These are phyloP conservation scores for Prunella vulgaris DNA, from an alignment of 257 asterid species.

Conservation along the genomic window DNA sequence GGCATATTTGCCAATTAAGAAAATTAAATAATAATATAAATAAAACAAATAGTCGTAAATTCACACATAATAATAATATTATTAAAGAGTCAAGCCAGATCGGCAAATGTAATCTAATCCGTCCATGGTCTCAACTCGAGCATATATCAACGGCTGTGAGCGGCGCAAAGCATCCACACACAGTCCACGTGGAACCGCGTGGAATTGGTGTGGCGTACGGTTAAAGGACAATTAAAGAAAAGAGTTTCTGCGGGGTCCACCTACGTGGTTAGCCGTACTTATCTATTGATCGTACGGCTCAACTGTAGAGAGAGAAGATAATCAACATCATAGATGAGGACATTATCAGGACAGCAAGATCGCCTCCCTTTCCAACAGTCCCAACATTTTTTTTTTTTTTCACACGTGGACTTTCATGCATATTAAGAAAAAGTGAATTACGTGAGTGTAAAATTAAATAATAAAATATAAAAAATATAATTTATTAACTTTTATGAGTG, in stretches of 20 bases:
- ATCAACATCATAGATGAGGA: background rate
- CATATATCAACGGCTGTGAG: background rate
- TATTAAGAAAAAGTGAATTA: no score
- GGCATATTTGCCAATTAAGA: background rate
- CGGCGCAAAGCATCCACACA: background rate
- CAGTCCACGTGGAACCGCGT: conserved; percentile 23
- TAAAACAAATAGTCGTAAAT: background rate
- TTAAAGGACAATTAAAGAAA: background rate
- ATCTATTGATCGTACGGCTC: conserved; percentile 24
- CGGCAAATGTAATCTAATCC: background rate
- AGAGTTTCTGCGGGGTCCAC: background rate
- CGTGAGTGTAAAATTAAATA: no score
- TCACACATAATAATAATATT: background rate
- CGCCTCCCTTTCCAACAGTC: background rate
- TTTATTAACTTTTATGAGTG: no score
- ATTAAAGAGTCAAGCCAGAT: background rate
- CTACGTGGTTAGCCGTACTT: conserved; percentile 17
- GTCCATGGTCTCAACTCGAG: background rate
- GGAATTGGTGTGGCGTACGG: conserved; percentile 30
- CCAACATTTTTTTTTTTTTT: background rate
- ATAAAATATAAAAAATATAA: no score
- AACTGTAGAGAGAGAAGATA: conserved; percentile 12
- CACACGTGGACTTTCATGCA: no score
- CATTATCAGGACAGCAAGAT: background rate
- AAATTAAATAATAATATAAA: background rate